Conservation (phyloP, 331 rosid genomes). For the Telfairia occidentalis region DNA sequence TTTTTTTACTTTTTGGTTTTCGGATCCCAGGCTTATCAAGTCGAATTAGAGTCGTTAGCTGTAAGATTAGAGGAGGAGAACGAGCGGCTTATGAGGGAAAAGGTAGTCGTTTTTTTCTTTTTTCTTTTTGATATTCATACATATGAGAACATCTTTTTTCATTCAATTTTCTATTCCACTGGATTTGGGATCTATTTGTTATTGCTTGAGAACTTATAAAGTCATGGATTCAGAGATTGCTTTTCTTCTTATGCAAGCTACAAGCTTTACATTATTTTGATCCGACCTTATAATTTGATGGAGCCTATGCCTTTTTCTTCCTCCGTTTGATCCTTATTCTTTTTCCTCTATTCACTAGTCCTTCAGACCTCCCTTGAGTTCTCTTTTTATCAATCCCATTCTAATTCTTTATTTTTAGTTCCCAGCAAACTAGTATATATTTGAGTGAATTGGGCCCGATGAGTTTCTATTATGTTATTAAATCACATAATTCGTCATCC, state of each 20-base stretch:
- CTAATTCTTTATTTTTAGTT: not conserved
- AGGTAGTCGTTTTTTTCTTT: conserved; percentile 36
- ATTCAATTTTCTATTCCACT: not conserved
- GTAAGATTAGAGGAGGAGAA: conserved; percentile 75
- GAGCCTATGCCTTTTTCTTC: conserved; percentile 1
- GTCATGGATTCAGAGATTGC: not conserved
- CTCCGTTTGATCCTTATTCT: not conserved
- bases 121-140: conserved; percentile 1
- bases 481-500: not conserved
- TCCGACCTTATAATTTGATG: not conserved
- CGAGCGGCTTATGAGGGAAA: conserved; percentile 57
- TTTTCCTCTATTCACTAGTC: not conserved
- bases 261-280: not conserved
- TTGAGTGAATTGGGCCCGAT: not conserved
- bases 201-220: not conserved
- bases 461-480: not conserved
- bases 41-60: conserved; percentile 67
- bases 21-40: conserved; percentile 64
- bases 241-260: conserved; percentile 1
- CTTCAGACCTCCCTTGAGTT: not conserved
- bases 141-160: not conserved
- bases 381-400: not conserved
- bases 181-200: conserved; percentile 3
- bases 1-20: conserved; percentile 12
- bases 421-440: not conserved